Percentiles rank a stretch among this genome's conserved stretches.
Evolutionary conservation across 441 rosid species (phyloP).

Genomic region (Biscutella laevigata): DNA sequence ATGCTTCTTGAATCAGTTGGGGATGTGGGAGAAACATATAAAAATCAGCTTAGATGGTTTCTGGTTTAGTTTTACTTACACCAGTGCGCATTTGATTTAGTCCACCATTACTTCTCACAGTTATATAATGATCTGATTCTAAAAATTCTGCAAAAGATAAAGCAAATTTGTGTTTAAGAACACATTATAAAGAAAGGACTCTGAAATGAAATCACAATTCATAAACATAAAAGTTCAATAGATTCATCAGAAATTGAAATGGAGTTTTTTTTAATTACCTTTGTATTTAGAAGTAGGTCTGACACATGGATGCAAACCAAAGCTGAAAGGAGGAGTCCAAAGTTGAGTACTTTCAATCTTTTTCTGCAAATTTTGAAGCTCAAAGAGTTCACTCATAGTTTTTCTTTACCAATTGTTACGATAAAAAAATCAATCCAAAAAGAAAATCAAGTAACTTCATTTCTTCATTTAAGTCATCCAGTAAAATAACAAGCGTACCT

Average conservation of each 20-base stretch:
- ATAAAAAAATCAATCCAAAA: too few species aligned
- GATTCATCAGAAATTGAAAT: background rate
- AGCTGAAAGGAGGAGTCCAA: slow-evolving; percentile 56
- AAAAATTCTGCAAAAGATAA: slow-evolving; percentile 37
- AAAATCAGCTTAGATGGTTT: background rate
- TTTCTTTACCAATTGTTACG: background rate
- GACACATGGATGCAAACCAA: slow-evolving; percentile 61
- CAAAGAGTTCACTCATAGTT: background rate
- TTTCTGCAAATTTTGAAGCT: slow-evolving; percentile 32
- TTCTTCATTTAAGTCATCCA: slow-evolving; percentile 9
- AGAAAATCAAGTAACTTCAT: slow-evolving; percentile 2
- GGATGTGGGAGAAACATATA: background rate
- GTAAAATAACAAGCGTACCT: slow-evolving; percentile 18
- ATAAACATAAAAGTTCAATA: background rate
- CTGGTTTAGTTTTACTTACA: slow-evolving; percentile 40
- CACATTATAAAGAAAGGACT: background rate
- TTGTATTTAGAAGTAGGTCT: slow-evolving; percentile 51
- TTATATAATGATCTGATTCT: slow-evolving; percentile 51
- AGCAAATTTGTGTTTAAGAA: background rate
- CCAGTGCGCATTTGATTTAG: slow-evolving; percentile 97
- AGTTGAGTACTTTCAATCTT: slow-evolving; percentile 29
- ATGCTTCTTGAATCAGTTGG: slow-evolving; percentile 8
- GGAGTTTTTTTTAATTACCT: slow-evolving; percentile 32
- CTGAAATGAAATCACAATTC: slow-evolving; percentile 3
- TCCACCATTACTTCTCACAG: slow-evolving; percentile 94